Conservation (phyloP, 2,329 filamentous ascomycete genomes). For the Fusarium sp. region DNA sequence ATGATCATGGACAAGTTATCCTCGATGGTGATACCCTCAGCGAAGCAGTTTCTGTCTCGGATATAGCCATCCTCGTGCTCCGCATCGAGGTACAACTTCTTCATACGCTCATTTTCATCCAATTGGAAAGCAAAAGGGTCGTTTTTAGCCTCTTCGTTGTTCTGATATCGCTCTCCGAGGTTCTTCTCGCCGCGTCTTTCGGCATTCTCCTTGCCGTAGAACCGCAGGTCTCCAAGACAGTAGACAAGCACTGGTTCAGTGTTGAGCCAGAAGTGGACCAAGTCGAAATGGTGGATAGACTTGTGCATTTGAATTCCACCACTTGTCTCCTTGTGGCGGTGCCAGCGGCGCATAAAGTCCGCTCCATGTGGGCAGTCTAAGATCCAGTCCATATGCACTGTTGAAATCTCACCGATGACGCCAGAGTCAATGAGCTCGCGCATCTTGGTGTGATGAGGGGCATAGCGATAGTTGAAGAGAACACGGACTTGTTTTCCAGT, state of each 20-base stretch:
- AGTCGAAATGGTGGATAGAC: slow-evolving; percentile 74
- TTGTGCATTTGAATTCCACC: slow-evolving; percentile 75
- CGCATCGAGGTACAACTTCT: slow-evolving; percentile 71
- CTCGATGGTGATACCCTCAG: slow-evolving; percentile 74
- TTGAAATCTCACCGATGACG: slow-evolving; percentile 69
- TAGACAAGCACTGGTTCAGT: slow-evolving; percentile 70
- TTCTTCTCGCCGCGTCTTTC: slow-evolving; percentile 65
- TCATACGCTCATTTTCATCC: slow-evolving; percentile 66
- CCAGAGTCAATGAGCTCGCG: slow-evolving; percentile 67
- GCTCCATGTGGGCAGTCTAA: slow-evolving; percentile 73
- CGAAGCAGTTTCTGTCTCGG: slow-evolving; percentile 73
- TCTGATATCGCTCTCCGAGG: slow-evolving; percentile 66
- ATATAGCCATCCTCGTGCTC: slow-evolving; percentile 75
- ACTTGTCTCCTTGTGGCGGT: slow-evolving; percentile 71
- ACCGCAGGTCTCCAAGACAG: slow-evolving; percentile 70
- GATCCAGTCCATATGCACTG: slow-evolving; percentile 75
- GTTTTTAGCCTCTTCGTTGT: slow-evolving; percentile 63
- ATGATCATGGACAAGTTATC: slow-evolving; percentile 74
- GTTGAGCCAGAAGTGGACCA: slow-evolving; percentile 73
- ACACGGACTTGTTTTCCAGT: slow-evolving; percentile 66
- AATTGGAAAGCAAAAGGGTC: slow-evolving; percentile 74
- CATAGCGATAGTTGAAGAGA: slow-evolving; percentile 76
- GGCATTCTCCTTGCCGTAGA: slow-evolving; percentile 74
- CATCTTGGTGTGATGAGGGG: slow-evolving; percentile 74
- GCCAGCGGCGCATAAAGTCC: slow-evolving; percentile 76